A percentile compares a stretch with the other conserved stretches of the same genome.
phyloP scores from a whole-genome alignment of 2,329 filamentous ascomycete genomes.

The Neocucurbitaria cava region DNA sequence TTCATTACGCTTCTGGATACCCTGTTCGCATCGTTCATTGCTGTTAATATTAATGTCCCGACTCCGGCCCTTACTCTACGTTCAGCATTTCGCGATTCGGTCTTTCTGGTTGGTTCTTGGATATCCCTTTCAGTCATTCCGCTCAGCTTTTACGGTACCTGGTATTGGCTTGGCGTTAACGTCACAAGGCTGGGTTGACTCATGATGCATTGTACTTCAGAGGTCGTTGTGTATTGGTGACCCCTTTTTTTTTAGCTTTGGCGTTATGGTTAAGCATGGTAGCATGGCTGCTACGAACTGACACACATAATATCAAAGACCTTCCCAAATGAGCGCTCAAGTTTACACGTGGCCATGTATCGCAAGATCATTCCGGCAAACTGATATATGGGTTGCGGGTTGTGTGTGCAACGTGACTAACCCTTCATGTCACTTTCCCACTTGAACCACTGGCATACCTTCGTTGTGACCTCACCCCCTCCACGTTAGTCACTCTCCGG shows the following conservation, averaged over 20 bases:
- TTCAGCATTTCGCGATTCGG: neutral
- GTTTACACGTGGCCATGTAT: neutral
- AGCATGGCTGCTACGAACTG: neutral
- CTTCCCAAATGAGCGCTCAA: neutral
- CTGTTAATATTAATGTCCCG: slow-evolving; percentile 6
- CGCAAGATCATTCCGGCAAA: too few relatives aligned
- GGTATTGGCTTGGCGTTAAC: slow-evolving; percentile 5
- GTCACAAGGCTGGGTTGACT: neutral
- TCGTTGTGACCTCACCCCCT: neutral
- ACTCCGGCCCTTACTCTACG: neutral
- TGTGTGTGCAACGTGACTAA: too few relatives aligned
- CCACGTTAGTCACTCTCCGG: neutral
- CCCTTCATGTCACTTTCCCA: neutral
- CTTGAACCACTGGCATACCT: neutral
- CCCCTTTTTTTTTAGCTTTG: neutral
- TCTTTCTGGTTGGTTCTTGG: slow-evolving; percentile 6
- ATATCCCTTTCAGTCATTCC: slow-evolving; percentile 28
- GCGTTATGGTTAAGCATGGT: neutral
- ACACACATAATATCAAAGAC: neutral
- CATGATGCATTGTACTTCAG: slow-evolving; percentile 1
- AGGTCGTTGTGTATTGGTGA: neutral
- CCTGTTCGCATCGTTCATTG: slow-evolving; percentile 21
- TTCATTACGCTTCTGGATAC: slow-evolving; percentile 30
- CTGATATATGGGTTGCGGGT: too few relatives aligned
- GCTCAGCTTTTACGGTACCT: slow-evolving; percentile 7